A percentile compares a stretch with the other conserved stretches of the same genome.
phyloP scores from a whole-genome alignment of 2,329 filamentous ascomycete genomes.

The Myrmaecium sp. region DNA sequence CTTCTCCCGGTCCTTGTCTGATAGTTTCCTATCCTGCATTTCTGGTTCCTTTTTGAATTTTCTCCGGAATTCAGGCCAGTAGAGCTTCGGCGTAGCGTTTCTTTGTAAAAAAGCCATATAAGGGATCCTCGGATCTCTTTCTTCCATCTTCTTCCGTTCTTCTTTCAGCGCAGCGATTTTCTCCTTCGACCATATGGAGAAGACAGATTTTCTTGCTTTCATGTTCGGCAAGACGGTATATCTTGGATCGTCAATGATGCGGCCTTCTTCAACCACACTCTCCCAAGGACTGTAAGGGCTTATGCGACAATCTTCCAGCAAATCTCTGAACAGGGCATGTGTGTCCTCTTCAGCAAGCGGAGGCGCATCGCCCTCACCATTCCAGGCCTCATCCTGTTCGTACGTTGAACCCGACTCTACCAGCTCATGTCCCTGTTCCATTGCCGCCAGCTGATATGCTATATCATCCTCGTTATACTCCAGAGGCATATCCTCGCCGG shows the following conservation, averaged over 20 bases:
- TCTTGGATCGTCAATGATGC: slow-evolving; percentile 66
- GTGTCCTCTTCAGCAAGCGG: slow-evolving; percentile 61
- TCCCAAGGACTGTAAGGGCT: slow-evolving; percentile 90
- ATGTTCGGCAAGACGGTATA: slow-evolving; percentile 75
- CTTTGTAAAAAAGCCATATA: slow-evolving; percentile 70
- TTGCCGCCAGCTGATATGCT: slow-evolving; percentile 74
- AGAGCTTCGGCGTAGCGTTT: slow-evolving; percentile 76
- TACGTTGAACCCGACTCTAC: slow-evolving; percentile 63
- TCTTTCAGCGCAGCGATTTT: slow-evolving; percentile 58
- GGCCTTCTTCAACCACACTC: slow-evolving; percentile 65
- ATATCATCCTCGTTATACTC: slow-evolving; percentile 94
- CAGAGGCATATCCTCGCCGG: slow-evolving; percentile 33
- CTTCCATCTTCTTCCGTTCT: slow-evolving; percentile 56
- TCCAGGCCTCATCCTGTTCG: slow-evolving; percentile 34
- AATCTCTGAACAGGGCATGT: slow-evolving; percentile 61
- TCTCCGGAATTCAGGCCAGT: slow-evolving; percentile 91
- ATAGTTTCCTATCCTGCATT: slow-evolving; percentile 52
- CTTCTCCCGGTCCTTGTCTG: slow-evolving; percentile 59
- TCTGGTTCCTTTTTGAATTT: slow-evolving; percentile 70
- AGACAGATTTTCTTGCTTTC: slow-evolving; percentile 64
- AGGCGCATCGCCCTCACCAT: slow-evolving; percentile 55
- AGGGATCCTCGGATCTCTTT: slow-evolving; percentile 64
- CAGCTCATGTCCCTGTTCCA: slow-evolving; percentile 71
- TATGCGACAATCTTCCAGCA: slow-evolving; percentile 67
- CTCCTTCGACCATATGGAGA: slow-evolving; percentile 67